phyloP scores from a whole-genome alignment of 371 early-diverging fungal genomes.

The Mucor piriformis region DNA sequence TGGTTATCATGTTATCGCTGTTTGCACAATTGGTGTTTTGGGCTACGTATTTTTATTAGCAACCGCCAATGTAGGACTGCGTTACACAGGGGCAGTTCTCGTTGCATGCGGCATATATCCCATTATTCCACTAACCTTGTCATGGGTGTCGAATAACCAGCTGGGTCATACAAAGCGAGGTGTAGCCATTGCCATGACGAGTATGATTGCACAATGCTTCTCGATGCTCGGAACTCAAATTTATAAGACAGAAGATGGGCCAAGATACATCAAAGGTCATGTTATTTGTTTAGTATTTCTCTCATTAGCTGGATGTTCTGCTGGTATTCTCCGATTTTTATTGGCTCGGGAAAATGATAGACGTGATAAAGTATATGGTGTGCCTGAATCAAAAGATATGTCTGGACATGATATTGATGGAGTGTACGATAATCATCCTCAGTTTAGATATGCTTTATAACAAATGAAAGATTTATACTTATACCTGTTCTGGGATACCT shows the following conservation, averaged over 20 bases:
- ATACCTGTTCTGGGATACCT: too few species aligned
- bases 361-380: slow-evolving; percentile 34
- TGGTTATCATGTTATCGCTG: slow-evolving; percentile 37
- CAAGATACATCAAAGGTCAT: slow-evolving; percentile 57
- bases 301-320: slow-evolving; percentile 16
- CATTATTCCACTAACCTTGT: slow-evolving; percentile 52
- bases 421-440: slow-evolving; percentile 27
- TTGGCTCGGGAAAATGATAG: slow-evolving; percentile 52
- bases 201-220: slow-evolving; percentile 59
- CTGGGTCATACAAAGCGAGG: slow-evolving; percentile 62
- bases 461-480: too few species aligned
- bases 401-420: slow-evolving; percentile 16
- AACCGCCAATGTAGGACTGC: slow-evolving; percentile 39
- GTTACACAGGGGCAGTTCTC: slow-evolving; percentile 58
- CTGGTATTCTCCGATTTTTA: slow-evolving; percentile 32
- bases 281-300: slow-evolving; percentile 53
- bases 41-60: slow-evolving; percentile 47
- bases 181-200: slow-evolving; percentile 55
- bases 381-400: slow-evolving; percentile 13
- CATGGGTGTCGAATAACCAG: slow-evolving; percentile 63
- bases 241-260: slow-evolving; percentile 48
- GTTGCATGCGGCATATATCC: slow-evolving; percentile 62
- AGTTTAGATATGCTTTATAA: slow-evolving; percentile 30
- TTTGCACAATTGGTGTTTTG: slow-evolving; percentile 31
- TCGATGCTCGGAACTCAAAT: slow-evolving; percentile 64